A percentile compares a stretch with the other conserved stretches of the same genome.
Evolutionary conservation across 202 grass and related monocot species (phyloP).

Genomic region (Schoenoplectus tabernaemontani): DNA sequence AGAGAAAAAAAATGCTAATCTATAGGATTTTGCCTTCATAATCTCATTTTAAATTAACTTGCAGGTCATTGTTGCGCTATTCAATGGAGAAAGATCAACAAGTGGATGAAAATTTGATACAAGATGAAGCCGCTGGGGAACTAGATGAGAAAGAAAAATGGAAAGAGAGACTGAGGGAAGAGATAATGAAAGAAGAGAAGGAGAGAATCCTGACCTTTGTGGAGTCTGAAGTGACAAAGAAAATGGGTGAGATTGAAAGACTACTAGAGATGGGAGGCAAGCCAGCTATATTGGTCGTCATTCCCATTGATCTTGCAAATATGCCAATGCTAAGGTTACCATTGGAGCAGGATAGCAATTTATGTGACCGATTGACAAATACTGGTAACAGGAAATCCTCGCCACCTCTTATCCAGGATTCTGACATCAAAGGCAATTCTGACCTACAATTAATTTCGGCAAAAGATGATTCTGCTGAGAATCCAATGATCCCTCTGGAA

Average conservation of each 20-base stretch:
- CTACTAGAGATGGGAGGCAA: background rate
- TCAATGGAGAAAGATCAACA: conserved; percentile 20
- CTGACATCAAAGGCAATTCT: background rate
- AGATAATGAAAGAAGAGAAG: conserved; percentile 22
- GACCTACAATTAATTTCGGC: background rate
- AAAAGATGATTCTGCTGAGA: background rate
- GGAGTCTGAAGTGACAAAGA: conserved; percentile 11
- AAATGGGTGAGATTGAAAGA: conserved; percentile 8
- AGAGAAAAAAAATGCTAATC: too few relatives aligned
- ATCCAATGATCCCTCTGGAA: background rate
- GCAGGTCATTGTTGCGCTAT: background rate
- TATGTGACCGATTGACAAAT: background rate
- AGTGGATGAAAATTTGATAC: background rate
- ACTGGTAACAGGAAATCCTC: background rate
- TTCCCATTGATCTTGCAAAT: background rate
- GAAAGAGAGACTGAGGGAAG: conserved; percentile 16
- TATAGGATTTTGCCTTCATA: too few relatives aligned
- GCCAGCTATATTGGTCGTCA: background rate
- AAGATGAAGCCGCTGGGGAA: background rate
- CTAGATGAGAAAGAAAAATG: background rate
- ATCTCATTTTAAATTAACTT: background rate
- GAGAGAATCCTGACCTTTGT: background rate
- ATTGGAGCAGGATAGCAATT: background rate
- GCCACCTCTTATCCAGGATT: background rate
- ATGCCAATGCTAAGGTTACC: background rate